Conservation (phyloP, 345 rosid genomes). For the Cardamine occulta region DNA sequence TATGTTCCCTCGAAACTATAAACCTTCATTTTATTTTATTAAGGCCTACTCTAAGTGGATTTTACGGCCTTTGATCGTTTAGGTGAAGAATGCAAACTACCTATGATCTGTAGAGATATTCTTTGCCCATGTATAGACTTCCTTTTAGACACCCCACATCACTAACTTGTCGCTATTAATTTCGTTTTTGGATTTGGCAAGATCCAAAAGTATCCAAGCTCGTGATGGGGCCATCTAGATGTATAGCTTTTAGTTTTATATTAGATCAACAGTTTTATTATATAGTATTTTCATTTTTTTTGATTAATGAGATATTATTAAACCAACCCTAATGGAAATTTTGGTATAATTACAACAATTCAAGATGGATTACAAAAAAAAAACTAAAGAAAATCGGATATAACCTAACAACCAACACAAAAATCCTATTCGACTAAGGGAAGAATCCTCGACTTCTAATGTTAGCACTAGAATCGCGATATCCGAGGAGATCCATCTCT, state of each 20-base stretch:
- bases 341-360: too few species aligned
- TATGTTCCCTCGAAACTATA: not conserved
- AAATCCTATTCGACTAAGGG: too few species aligned
- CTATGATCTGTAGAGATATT: not conserved
- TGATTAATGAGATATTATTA: too few species aligned
- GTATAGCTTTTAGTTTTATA: not conserved
- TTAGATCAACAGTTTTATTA: not conserved
- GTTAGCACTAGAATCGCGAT: too few species aligned
- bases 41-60: not conserved
- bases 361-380: too few species aligned
- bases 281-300: too few species aligned
- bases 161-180: conserved; percentile 30
- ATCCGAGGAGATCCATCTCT: too few species aligned
- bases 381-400: too few species aligned
- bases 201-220: conserved; percentile 31
- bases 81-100: not conserved
- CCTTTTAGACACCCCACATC: conserved; percentile 18
- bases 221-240: conserved; percentile 18
- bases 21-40: not conserved
- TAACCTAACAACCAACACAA: too few species aligned
- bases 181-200: conserved; percentile 23
- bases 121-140: not conserved
- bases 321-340: too few species aligned
- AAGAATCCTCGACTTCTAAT: too few species aligned
- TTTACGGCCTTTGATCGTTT: not conserved